Percentiles rank a stretch among this genome's conserved stretches.
Evolutionary conservation across 768 basidiomycete genomes (phyloP).

Genomic region (Tricholoma sp.): DNA sequence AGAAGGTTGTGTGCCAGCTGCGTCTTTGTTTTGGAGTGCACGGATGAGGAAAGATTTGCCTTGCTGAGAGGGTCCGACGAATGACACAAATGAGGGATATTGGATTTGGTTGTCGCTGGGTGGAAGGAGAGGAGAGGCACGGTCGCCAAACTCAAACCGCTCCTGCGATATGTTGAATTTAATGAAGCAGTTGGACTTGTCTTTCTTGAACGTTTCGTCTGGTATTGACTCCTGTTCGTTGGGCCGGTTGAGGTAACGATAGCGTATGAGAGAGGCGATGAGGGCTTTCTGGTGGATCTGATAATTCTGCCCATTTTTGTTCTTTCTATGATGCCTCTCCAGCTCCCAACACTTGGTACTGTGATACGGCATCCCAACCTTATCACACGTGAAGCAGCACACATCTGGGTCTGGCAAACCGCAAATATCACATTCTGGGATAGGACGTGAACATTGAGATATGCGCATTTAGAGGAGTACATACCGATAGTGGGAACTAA

Average conservation of each 20-base stretch:
- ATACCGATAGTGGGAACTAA: too few species aligned
- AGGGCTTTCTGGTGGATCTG: not conserved
- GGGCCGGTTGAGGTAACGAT: not conserved
- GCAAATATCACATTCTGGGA: not conserved
- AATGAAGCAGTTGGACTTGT: too few species aligned
- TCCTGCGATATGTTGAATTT: not conserved
- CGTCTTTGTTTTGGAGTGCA: not conserved
- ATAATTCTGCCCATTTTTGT: too few species aligned
- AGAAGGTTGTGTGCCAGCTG: not conserved
- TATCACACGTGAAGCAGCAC: not conserved
- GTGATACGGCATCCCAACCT: not conserved
- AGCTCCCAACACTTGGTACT: not conserved
- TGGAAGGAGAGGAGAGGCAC: too few species aligned
- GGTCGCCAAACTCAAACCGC: too few species aligned
- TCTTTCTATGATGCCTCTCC: not conserved
- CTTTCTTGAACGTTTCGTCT: too few species aligned
- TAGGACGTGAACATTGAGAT: not conserved
- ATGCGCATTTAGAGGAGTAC: too few species aligned
- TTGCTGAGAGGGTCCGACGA: not conserved
- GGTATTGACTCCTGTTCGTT: not conserved
- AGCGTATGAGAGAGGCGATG: not conserved
- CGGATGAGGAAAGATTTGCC: not conserved
- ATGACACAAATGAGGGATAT: not conserved
- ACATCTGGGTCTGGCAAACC: not conserved
- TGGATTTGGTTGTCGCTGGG: too few species aligned